Base-by-base conservation (phyloP, 192 early-diverging fungal genomes). In the Coemansia sp. region DNA sequence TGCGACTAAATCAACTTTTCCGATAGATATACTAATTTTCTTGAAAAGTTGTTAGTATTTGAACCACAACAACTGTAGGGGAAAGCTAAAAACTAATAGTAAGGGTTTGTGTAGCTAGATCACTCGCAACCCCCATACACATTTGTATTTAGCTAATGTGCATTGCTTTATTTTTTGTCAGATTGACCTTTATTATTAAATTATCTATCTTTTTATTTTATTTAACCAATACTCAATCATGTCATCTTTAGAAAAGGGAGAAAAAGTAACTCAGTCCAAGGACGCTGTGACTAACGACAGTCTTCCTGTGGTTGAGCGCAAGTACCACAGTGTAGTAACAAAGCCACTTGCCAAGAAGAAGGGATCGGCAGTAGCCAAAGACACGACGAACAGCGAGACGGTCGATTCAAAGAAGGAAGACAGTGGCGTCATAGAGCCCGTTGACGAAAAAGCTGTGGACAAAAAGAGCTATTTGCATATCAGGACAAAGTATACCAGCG, bases 401-500 rank as follows among this genome's bases (percentile, higher is more conserved):
- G 44, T n/a, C 44, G 44, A n/a, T 6, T 17, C 6, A 28, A 32
- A 38, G 8, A 9, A 6, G 1, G 9, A 37, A 9, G 37, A 37
- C 37, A 9, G 37, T 8, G 7, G 37, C 37, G 23, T 39, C 3
- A 63, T 3, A 5, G n/a, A 11, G 23, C 10, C 17, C 2, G 40
- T 8, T 33, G 61, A n/a, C 42, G 16, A 43, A 16, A 16, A 14
- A 17, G 0, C 33, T n/a, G 9, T 16, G 42, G 17, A 44, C 37
- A 37, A 42, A 32, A 28, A 49, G 33, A 42, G 33, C 44, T 44
- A 1, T 59, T 19, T 42, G 30, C 11, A 6, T 11, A 64, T 84
- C 38, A 74, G 37, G 13, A 13, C 70, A 21, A 75, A 74, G 72
- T 84, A 77, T 60, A 90, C 90, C 74, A 95, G 96, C 19, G 97